These are phyloP conservation scores for Scedosporium aurantiacum DNA, from an alignment of 2,329 filamentous ascomycete species.

Conservation along the genomic window DNA sequence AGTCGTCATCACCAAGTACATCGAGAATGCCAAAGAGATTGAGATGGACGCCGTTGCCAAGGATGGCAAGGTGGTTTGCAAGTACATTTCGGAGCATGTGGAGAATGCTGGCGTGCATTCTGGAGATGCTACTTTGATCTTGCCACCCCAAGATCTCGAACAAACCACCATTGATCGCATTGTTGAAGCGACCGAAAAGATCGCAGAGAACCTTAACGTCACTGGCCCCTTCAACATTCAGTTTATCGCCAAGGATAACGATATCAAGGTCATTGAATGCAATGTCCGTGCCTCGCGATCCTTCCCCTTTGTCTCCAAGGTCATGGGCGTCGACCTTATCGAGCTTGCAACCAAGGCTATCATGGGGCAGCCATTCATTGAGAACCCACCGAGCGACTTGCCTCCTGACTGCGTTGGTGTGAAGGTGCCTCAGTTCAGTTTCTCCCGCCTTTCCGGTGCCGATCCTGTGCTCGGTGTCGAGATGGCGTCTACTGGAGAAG, in stretches of 20 bases:
- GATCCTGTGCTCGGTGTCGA: slow-evolving; percentile 95
- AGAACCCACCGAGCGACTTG: slow-evolving; percentile 70
- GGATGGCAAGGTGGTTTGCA: slow-evolving; percentile 79
- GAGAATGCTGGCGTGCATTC: slow-evolving; percentile 98
- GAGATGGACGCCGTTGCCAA: slow-evolving; percentile 98
- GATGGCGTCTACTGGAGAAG: slow-evolving; percentile 98
- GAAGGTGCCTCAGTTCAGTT: slow-evolving; percentile 98
- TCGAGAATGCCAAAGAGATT: slow-evolving; percentile 98
- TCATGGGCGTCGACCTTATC: slow-evolving; percentile 94
- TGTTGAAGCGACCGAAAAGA: slow-evolving; percentile 90
- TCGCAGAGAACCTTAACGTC: slow-evolving; percentile 84
- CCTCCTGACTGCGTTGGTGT: slow-evolving; percentile 80
- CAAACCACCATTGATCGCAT: slow-evolving; percentile 81
- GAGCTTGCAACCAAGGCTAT: slow-evolving; percentile 99
- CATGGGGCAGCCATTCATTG: slow-evolving; percentile 68
- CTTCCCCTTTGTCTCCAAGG: slow-evolving; percentile 97
- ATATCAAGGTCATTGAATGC: slow-evolving; percentile 99
- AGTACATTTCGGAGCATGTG: slow-evolving; percentile 97
- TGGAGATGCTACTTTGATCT: slow-evolving; percentile 88
- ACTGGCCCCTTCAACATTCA: slow-evolving; percentile 98
- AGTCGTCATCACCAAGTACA: slow-evolving; percentile 98
- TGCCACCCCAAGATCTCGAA: slow-evolving; percentile 88
- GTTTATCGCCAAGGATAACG: slow-evolving; percentile 98
- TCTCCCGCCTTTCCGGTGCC: slow-evolving; percentile 90
- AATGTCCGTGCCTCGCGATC: slow-evolving; percentile 94